phyloP scores from a whole-genome alignment of 371 early-diverging fungal genomes.

The Mortierella sp. region DNA sequence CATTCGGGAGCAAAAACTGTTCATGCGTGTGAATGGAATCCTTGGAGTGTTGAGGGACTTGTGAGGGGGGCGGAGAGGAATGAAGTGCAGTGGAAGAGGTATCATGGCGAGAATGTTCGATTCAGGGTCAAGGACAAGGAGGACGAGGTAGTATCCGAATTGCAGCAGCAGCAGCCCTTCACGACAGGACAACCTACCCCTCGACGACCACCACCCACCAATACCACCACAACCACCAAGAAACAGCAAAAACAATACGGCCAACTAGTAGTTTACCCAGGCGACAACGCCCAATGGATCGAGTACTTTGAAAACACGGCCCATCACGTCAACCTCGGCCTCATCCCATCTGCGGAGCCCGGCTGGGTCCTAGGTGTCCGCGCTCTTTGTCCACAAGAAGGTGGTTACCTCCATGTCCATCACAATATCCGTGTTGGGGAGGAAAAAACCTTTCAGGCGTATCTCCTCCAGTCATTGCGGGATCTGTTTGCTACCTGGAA shows the following conservation, averaged over 20 bases:
- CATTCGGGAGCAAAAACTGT: slow-evolving; percentile 57
- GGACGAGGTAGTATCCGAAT: background rate
- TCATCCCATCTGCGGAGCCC: slow-evolving; percentile 60
- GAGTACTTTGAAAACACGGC: slow-evolving; percentile 51
- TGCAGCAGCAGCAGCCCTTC: background rate
- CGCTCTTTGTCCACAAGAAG: slow-evolving; percentile 54
- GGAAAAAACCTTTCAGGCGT: slow-evolving; percentile 31
- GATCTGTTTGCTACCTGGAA: slow-evolving; percentile 38
- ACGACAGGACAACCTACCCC: background rate
- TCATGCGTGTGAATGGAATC: slow-evolving; percentile 64
- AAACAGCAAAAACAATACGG: slow-evolving; percentile 28
- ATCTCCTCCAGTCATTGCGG: slow-evolving; percentile 24
- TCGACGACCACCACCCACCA: background rate
- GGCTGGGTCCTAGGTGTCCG: slow-evolving; percentile 61
- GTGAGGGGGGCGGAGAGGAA: slow-evolving; percentile 48
- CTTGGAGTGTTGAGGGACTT: slow-evolving; percentile 62
- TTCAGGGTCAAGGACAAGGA: background rate
- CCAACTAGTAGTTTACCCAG: slow-evolving; percentile 50
- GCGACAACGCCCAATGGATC: slow-evolving; percentile 59
- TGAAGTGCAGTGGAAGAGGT: slow-evolving; percentile 35
- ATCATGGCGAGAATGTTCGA: background rate
- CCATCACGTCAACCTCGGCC: slow-evolving; percentile 62
- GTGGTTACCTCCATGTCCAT: slow-evolving; percentile 62
- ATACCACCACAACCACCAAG: background rate
- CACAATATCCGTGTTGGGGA: slow-evolving; percentile 53